phyloP scores from a whole-genome alignment of 768 basidiomycete genomes.

The Mycena kentingensis region DNA sequence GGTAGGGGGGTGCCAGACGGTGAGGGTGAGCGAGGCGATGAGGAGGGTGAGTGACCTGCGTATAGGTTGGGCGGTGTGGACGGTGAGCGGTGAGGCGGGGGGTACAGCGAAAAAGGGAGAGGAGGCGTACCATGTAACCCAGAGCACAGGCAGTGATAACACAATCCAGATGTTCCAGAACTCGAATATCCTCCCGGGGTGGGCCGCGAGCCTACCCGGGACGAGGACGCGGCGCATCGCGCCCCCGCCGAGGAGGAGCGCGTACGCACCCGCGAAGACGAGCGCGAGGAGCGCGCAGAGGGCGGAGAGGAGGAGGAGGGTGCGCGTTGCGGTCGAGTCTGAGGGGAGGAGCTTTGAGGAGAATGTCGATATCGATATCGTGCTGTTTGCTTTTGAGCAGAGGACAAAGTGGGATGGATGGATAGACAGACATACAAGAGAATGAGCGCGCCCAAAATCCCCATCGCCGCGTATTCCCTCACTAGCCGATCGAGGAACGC shows the following conservation, averaged over 20 bases:
- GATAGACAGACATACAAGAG: not conserved
- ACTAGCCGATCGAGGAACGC: conserved; percentile 51
- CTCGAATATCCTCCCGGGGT: too few relatives aligned
- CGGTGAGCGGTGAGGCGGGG: too few relatives aligned
- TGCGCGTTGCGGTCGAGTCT: not conserved
- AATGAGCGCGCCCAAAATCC: conserved; percentile 51
- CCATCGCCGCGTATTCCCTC: conserved; percentile 58
- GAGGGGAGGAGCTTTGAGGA: not conserved
- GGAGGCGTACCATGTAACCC: too few relatives aligned
- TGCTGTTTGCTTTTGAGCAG: not conserved
- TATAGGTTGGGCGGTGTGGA: too few relatives aligned
- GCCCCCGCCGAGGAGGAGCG: not conserved
- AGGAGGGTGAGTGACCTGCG: too few relatives aligned
- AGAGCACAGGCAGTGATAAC: too few relatives aligned
- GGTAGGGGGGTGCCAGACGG: too few relatives aligned
- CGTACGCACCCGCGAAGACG: not conserved
- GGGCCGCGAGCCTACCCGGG: not conserved
- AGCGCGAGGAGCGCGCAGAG: not conserved
- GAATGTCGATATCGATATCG: too few relatives aligned
- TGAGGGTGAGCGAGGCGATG: too few relatives aligned
- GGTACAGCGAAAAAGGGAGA: too few relatives aligned
- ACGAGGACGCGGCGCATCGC: not conserved
- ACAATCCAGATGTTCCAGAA: too few relatives aligned
- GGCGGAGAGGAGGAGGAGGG: not conserved
- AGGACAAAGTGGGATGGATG: not conserved